phyloP scores from a whole-genome alignment of 768 basidiomycete species.

The Podaxis carcinomalis region DNA sequence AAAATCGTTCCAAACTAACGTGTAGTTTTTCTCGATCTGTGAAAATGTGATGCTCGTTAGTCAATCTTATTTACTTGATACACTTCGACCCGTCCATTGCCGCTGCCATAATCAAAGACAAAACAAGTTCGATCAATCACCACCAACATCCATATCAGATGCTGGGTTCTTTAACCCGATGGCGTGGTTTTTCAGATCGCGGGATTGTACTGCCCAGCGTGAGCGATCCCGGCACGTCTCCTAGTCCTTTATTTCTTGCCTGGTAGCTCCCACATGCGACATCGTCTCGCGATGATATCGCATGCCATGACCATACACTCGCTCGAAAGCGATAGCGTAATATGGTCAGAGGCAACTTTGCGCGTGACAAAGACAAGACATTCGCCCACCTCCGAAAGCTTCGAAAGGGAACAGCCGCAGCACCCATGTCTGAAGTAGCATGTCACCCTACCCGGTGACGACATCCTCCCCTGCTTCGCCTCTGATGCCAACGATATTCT shows the following conservation, averaged over 20 bases:
- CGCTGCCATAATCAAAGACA: not conserved
- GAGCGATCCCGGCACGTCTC: not conserved
- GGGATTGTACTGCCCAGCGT: not conserved
- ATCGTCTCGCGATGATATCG: conserved; percentile 1
- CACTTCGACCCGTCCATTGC: not conserved
- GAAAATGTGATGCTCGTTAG: not conserved
- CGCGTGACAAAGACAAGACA: not conserved
- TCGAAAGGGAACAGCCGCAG: not conserved
- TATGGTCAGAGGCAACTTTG: not conserved
- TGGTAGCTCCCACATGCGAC: not conserved
- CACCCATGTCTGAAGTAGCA: not conserved
- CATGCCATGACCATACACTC: not conserved
- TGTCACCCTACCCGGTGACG: conserved; percentile 4
- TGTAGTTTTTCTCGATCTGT: conserved; percentile 61
- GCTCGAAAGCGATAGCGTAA: not conserved
- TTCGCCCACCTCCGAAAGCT: not conserved
- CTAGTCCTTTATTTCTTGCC: not conserved
- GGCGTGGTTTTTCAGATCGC: not conserved
- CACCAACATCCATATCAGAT: conserved; percentile 4
- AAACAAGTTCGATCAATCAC: conserved; percentile 5
- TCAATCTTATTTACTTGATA: conserved; percentile 9
- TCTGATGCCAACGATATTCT: not conserved
- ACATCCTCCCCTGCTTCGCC: not conserved
- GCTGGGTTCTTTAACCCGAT: not conserved
- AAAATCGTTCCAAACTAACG: conserved; percentile 63